Evolutionary conservation across 2,329 filamentous ascomycete species (phyloP).

Genomic region (Teratosphaeria epicoccoides): DNA sequence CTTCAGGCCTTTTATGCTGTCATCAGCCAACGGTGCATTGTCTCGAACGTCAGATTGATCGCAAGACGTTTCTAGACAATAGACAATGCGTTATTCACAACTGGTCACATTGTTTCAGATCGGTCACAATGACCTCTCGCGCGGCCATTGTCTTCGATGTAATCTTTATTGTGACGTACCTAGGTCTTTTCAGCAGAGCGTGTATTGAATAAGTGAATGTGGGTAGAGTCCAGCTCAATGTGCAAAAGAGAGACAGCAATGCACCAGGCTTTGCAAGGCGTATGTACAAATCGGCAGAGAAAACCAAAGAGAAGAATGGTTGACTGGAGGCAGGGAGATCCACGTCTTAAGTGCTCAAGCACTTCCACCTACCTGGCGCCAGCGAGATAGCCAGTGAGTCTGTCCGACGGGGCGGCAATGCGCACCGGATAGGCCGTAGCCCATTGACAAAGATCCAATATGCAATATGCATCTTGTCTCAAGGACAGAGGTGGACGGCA

Average conservation of each 20-base stretch:
- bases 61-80: not conserved
- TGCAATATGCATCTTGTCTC: not conserved
- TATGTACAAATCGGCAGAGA: not conserved
- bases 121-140: not conserved
- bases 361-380: not conserved
- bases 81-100: not conserved
- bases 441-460: not conserved
- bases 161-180: not conserved
- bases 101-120: too few relatives aligned
- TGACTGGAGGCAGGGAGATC: not conserved
- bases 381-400: not conserved
- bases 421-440: too few relatives aligned
- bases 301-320: not conserved
- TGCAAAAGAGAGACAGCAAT: not conserved
- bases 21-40: not conserved
- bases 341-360: not conserved
- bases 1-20: not conserved
- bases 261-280: not conserved
- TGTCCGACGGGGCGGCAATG: too few relatives aligned
- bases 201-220: not conserved
- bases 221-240: not conserved
- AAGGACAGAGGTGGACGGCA: not conserved
- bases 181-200: not conserved
- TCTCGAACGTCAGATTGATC: not conserved
- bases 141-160: not conserved